Base-by-base conservation (phyloP, 2,329 filamentous ascomycete genomes). In the Cladosporium cucumerinum region DNA sequence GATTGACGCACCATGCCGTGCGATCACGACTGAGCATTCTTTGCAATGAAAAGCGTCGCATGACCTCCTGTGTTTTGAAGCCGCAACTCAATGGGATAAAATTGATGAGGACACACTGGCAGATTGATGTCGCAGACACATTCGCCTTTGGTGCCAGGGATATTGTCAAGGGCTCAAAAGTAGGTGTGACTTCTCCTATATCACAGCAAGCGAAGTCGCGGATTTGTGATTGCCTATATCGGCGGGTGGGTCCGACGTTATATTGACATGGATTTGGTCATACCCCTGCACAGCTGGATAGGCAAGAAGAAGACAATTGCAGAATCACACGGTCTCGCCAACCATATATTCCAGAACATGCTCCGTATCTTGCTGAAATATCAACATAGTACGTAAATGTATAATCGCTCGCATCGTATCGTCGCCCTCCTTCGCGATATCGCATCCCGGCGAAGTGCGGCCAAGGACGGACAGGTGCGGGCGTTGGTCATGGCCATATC, bases 371-470 rank as follows among this genome's bases (percentile, higher is more conserved):
- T 21, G n/a, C n/a, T 46, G 39, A 46, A n/a, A 46, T 46, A 23
- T 34, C n/a, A 46, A 21, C n/a, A 12, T 8, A 46, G n/a, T 21
- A 23, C n/a, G 39, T 46, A 21, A 21, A 12, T 21, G 8, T 46
- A 12, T 18, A 46, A 46, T 46, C n/a, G 7, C 8, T 46, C n/a
- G 39, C 39, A 46, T 46, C n/a, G n/a, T 21, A 46, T 21, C n/a
- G n/a, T 21, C 39, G 39, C 39, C 18, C n/a, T 46, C n/a, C 18
- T 26, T 52, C 26, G 18, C 11, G 18, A 26, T 14, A 32, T 55
- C 60, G 60, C 60, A 62, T 54, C 23, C 49, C 60, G 60, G 60
- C 60, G 60, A 62, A 21, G n/a, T 34, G 60, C 58, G 58, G 43
- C 28, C 16, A n/a, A 46, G 11, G 12, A 28, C 60, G 60, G 60